Evolutionary conservation across 176 grass and related monocot genomes (phyloP), one percentile per base, ranked within the genome.

Genomic region (Pharus latifolius): DNA sequence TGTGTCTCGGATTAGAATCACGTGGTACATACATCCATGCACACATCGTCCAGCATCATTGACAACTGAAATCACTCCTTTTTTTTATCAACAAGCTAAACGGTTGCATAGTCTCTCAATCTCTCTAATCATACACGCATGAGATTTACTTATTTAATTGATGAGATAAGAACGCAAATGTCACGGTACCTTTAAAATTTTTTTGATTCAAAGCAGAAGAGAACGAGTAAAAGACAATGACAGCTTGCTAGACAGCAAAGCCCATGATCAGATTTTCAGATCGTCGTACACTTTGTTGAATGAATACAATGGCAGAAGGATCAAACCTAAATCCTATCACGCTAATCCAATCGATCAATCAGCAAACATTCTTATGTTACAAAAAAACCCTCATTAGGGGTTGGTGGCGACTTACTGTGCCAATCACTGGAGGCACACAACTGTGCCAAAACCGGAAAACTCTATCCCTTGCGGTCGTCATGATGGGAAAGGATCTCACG

Each of bases 261-360:
- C 63, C 72, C 49, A 51, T 76, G 38, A 64, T 58, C 40, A 49
- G 30, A 54, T 26, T 35, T 27, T 34, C 27, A n/a, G n/a, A 54
- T 35, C 17, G 37, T 20, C 24, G 9, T 63, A 74, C 47, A 56
- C 3, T 49, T 54, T 43, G 35, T 49, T 48, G 49, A 80, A 81
- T 58, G 40, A 75, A 83, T 75, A 84, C 75, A 69, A 65, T 59
- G 63, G 44, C 52, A 30, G 50, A 44, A 56, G 6, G 17, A 56
- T 52, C 80, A 69, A 56, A 1, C 76, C 63, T 88, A 79, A 57
- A 71, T 70, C 76, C 80, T 84, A 75, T 46, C 70, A 41, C 8
- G n/a, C 53, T 84, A 88, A 80, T 65, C 57, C 80, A 80, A 84
- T 72, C 70, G 76, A 84, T 79, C 33, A 70, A 84, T 75, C 35